Evolutionary conservation across 2,329 filamentous ascomycete species (phyloP).

Genomic region (Venturia aucupariae): DNA sequence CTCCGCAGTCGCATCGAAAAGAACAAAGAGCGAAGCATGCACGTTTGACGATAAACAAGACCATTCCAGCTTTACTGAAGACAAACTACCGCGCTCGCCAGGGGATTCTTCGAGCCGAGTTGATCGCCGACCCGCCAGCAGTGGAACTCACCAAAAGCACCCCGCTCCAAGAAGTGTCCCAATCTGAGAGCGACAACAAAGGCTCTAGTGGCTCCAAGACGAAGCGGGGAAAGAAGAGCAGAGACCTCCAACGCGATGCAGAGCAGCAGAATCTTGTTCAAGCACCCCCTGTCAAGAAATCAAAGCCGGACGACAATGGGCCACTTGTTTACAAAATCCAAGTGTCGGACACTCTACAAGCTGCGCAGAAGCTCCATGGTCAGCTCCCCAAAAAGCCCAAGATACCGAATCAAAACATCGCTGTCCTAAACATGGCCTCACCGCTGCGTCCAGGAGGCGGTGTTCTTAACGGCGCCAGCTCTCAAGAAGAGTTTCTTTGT

Average conservation of each 20-base stretch:
- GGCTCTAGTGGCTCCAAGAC: neutral
- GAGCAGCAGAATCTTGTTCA: neutral
- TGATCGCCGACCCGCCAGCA: constrained; percentile 28
- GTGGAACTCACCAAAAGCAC: neutral
- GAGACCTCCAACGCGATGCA: neutral
- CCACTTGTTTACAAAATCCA: constrained; percentile 30
- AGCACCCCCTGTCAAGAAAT: neutral
- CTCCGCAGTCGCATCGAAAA: constrained; percentile 27
- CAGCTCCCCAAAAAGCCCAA: constrained; percentile 18
- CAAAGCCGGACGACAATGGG: neutral
- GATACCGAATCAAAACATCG: constrained; percentile 32
- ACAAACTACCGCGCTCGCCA: constrained; percentile 46
- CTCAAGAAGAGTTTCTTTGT: constrained; percentile 55
- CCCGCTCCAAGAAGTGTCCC: neutral
- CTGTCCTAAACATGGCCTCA: constrained; percentile 56
- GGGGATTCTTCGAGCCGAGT: constrained; percentile 44
- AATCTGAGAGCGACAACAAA: neutral
- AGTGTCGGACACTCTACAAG: constrained; percentile 44
- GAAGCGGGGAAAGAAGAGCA: neutral
- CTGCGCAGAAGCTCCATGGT: constrained; percentile 30
- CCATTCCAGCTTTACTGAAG: constrained; percentile 47
- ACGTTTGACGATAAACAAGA: constrained; percentile 48
- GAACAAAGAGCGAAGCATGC: constrained; percentile 43
- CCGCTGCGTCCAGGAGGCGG: constrained; percentile 53
- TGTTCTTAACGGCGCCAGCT: constrained; percentile 49